Percentiles rank a stretch among this genome's conserved stretches.
phyloP scores from a whole-genome alignment of 805 yeast species.

The Candida ulmi region DNA sequence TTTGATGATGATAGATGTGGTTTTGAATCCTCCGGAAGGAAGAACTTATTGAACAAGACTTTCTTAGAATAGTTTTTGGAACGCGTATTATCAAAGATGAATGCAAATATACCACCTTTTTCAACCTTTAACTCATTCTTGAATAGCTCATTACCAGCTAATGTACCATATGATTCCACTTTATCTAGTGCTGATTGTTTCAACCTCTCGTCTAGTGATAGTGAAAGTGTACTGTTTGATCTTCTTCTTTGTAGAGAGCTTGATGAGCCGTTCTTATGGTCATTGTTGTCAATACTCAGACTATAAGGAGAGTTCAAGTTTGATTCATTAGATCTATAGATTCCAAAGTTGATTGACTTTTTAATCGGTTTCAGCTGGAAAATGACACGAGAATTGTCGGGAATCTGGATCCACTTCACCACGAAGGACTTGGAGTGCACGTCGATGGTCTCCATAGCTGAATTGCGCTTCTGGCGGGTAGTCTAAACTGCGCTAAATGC shows the following conservation, averaged over 20 bases:
- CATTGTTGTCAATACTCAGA: neutral
- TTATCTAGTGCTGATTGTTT: constrained; percentile 44
- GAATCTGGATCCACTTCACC: constrained; percentile 85
- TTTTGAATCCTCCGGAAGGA: constrained; percentile 16
- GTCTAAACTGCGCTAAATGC: too few relatives aligned
- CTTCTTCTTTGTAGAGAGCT: constrained; percentile 22
- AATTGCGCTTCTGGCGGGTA: too few relatives aligned
- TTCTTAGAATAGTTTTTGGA: constrained; percentile 82
- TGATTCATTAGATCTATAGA: constrained; percentile 24
- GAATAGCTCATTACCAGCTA: constrained; percentile 55
- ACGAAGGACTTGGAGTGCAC: constrained; percentile 85
- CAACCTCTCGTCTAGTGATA: constrained; percentile 53
- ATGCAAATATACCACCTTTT: constrained; percentile 72
- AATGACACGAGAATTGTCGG: constrained; percentile 56
- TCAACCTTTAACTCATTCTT: constrained; percentile 57
- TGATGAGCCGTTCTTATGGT: constrained; percentile 12
- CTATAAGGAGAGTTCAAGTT: neutral
- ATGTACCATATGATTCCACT: constrained; percentile 49
- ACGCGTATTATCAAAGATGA: constrained; percentile 88
- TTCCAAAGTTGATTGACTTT: constrained; percentile 43
- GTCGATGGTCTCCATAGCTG: constrained; percentile 81
- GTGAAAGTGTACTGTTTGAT: constrained; percentile 33
- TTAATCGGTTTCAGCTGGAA: constrained; percentile 83
- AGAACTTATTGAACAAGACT: constrained; percentile 51
- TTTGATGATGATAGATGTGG: constrained; percentile 10